These are phyloP conservation scores for Arthrinium puccinioides DNA, from an alignment of 2,329 filamentous ascomycete genomes.

Conservation along the genomic window DNA sequence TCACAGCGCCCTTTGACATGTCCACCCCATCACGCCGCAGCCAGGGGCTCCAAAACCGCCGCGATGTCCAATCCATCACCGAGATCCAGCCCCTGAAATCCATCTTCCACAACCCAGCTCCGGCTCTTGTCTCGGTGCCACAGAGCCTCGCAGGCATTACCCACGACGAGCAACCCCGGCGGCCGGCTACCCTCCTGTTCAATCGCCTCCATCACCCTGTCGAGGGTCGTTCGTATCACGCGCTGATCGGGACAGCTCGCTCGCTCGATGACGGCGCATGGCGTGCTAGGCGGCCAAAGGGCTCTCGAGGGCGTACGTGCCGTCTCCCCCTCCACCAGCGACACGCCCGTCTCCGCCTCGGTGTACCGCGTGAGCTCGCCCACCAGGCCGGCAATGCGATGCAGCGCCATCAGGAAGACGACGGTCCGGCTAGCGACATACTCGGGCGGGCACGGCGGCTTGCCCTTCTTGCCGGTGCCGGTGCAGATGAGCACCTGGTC, in stretches of 20 bases:
- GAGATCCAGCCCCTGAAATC: conserved; percentile 61
- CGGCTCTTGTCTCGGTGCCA: conserved; percentile 48
- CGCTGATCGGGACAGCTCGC: conserved; percentile 92
- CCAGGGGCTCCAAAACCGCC: neutral
- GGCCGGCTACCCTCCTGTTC: conserved; percentile 85
- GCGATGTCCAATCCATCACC: neutral
- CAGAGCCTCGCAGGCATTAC: conserved; percentile 74
- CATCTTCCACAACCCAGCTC: conserved; percentile 82
- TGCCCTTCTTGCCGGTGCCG: conserved; percentile 87
- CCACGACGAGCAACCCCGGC: conserved; percentile 81
- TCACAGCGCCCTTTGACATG: too few species aligned
- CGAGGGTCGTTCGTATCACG: conserved; percentile 80
- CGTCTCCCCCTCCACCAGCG: neutral
- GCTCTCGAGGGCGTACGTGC: conserved; percentile 17
- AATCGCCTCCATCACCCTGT: conserved; percentile 71
- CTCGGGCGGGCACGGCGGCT: conserved; percentile 70
- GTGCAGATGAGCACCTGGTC: conserved; percentile 97
- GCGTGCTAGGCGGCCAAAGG: conserved; percentile 69
- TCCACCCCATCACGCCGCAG: neutral
- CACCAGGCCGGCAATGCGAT: conserved; percentile 71
- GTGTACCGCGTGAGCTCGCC: conserved; percentile 53
- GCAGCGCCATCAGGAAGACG: conserved; percentile 91
- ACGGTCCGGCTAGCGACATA: conserved; percentile 73
- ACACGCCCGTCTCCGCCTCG: conserved; percentile 19
- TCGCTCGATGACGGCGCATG: conserved; percentile 87